Percentiles rank a stretch among this genome's conserved stretches.
Evolutionary conservation across 106 monocot genomes (phyloP).

Genomic region (Acorus gramineus): DNA sequence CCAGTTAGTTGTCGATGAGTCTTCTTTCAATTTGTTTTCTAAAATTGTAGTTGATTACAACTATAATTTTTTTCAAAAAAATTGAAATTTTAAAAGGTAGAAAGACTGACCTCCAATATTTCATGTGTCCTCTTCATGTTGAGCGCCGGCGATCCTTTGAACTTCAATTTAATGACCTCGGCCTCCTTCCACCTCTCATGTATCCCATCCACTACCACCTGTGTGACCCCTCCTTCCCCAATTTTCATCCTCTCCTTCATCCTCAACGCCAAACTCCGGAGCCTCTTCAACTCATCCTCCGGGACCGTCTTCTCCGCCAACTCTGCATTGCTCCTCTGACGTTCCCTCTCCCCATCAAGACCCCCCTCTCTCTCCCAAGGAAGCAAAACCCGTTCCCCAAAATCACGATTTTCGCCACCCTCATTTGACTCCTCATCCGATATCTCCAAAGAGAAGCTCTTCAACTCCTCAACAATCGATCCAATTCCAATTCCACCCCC

Average conservation of each 20-base stretch:
- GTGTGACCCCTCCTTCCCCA: slow-evolving; percentile 71
- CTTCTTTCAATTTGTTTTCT: background rate
- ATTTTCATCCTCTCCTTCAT: slow-evolving; percentile 91
- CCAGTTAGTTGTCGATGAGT: background rate
- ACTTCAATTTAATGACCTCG: slow-evolving; percentile 78
- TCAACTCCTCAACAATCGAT: slow-evolving; percentile 26
- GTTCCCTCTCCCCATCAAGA: background rate
- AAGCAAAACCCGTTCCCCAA: slow-evolving; percentile 16
- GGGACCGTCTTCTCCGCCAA: slow-evolving; percentile 82
- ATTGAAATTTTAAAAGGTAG: background rate
- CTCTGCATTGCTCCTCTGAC: slow-evolving; percentile 57
- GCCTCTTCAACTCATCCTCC: slow-evolving; percentile 60
- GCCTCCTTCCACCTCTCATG: slow-evolving; percentile 63
- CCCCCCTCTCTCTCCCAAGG: slow-evolving; percentile 53
- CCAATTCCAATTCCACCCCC: slow-evolving; percentile 6
- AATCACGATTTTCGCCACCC: slow-evolving; percentile 3
- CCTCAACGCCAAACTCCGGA: slow-evolving; percentile 65
- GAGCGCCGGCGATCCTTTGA: slow-evolving; percentile 64
- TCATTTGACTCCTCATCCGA: background rate
- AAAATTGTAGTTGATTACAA: no score
- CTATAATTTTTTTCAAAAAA: no score
- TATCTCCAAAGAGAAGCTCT: slow-evolving; percentile 6
- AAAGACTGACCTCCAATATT: slow-evolving; percentile 59
- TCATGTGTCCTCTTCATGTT: slow-evolving; percentile 87
- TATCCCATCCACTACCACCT: slow-evolving; percentile 58